Base-by-base conservation (phyloP, 1,284 basidiomycete species). In the Papiliotrema nemorosa region DNA sequence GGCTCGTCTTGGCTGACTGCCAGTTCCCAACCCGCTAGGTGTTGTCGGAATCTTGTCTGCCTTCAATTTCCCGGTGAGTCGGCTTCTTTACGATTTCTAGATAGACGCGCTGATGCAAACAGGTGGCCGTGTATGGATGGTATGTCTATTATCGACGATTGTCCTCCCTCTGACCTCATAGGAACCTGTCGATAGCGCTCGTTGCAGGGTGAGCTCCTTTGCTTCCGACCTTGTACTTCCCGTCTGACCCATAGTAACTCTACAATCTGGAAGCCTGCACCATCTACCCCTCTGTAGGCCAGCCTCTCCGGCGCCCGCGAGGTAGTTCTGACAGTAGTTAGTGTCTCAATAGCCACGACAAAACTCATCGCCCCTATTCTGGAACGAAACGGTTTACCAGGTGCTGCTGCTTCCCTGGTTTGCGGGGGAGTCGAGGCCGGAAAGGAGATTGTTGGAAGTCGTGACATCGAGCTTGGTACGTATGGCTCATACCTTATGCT, bases 221-320 rank as follows among this genome's bases (percentile, higher is more conserved):
- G 5, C 2, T 14, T 40, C 13, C 5, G 24, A 5, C 12, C 7
- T 14, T 3, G n/a, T 16, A 22, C 14, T 37, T 6, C 14, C n/a
- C 20, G 18, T 12, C 47, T 52, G 43, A 57, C 27, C 20, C 2
- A 26, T 25, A 58, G 64, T 7, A 97, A 97, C 72, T 84, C 90
- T 2, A 93, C 90, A 0, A 77, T 97, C 40, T 97, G 92, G 92
- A 97, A 97, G 71, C 92, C 92, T 1, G 87, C 90, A 0, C 89
- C 87, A 1, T 88, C 83, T 3, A 97, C 93, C 0, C 87, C 92
- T 1, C 76, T 94, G 38, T 90, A 84, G 38, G 64, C 46, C 22
- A 2, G n/a, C n/a, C 3, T 1, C 16, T 20, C 2, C n/a, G 6
- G 18, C 20, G 3, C 10, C 3, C 21, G 26, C 20, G 21, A 25